Evolutionary conservation across 1,284 basidiomycete genomes (phyloP), one percentile per base, ranked within the genome.

Genomic region (Prillingera fragicola): DNA sequence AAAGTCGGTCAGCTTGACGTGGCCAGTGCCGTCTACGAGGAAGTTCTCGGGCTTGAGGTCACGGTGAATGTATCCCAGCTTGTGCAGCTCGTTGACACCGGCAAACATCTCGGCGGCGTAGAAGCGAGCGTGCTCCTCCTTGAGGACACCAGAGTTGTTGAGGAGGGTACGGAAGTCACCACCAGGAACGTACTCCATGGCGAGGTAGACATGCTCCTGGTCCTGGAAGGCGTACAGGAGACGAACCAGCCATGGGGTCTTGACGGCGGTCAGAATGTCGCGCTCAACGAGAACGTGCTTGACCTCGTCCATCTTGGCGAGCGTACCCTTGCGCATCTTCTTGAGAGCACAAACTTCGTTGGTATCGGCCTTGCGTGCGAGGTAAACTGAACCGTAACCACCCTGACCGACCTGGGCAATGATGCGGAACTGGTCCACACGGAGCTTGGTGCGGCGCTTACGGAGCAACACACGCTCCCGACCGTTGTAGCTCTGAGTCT

Each of bases 1-100:
- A 69, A 98, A 99, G 71, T 99, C 95, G 7, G 95, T 98, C 35
- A 99, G 76, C 73, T 98, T 98, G 69, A 98, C 94, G 68, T 99
- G 95, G 2, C 95, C 95, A 8, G 84, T 83, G 8, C 85, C 80
- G 65, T 98, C 95, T 31, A 99, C 87, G 37, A 99, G 77, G 77
- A 99, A 98, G 73, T 99, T 99, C 79, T 97, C 94, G 1, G 94
- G 94, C 71, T 97, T 54, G 45, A 97, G 75, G 73, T 98, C 94
- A 49, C 94, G 87, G 73, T 98, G 94, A 52, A 96, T 91, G 66
- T 96, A 96, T 0, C 91, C 91, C 3, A 96, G 79, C 65, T 89
- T 91, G 73, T 96, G 91, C 15, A 96, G 75, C 65, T 94, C 89
- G 50, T 82, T 85, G 29, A 95, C 88, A 12, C 82, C 83, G 29